A percentile compares a stretch with the other conserved stretches of the same genome.
Conservation (phyloP, 1,284 basidiomycete genomes). For the Ceratobasidium sp. region DNA sequence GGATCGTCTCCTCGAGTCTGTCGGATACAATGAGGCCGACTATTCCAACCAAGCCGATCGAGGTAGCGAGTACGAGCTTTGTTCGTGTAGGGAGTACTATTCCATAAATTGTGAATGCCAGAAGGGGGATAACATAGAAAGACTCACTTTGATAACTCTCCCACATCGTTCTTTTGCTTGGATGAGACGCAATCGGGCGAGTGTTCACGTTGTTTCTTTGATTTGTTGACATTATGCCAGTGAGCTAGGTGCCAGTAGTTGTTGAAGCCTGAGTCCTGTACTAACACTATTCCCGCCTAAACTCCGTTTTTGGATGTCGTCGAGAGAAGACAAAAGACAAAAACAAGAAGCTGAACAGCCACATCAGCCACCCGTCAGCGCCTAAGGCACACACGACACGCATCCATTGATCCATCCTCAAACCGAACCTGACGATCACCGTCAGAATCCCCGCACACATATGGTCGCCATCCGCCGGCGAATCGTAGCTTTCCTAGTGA, state of each 20-base stretch:
- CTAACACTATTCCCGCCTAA: too few relatives aligned
- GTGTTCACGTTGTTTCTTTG: background rate
- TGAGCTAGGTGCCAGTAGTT: too few relatives aligned
- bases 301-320: too few relatives aligned
- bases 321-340: background rate
- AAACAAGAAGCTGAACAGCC: conserved; percentile 18
- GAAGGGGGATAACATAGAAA: background rate
- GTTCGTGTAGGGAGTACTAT: conserved; percentile 28
- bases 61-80: conserved; percentile 19
- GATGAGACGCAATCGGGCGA: background rate
- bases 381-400: background rate
- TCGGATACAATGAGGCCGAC: conserved; percentile 32
- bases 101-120: background rate
- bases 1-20: conserved; percentile 25
- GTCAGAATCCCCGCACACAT: too few relatives aligned
- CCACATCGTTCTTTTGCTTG: conserved; percentile 36
- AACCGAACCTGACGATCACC: conserved; percentile 31
- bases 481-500: conserved; percentile 5
- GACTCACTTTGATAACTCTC: conserved; percentile 39
- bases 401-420: background rate
- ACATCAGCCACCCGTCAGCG: conserved; percentile 13
- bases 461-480: conserved; percentile 36
- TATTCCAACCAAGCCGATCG: conserved; percentile 29
- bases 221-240: conserved; percentile 7
- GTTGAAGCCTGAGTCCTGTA: too few relatives aligned